These are phyloP conservation scores for Elongisporangium prolatum DNA, from an alignment of 352 stramenopile genomes.

Conservation along the genomic window DNA sequence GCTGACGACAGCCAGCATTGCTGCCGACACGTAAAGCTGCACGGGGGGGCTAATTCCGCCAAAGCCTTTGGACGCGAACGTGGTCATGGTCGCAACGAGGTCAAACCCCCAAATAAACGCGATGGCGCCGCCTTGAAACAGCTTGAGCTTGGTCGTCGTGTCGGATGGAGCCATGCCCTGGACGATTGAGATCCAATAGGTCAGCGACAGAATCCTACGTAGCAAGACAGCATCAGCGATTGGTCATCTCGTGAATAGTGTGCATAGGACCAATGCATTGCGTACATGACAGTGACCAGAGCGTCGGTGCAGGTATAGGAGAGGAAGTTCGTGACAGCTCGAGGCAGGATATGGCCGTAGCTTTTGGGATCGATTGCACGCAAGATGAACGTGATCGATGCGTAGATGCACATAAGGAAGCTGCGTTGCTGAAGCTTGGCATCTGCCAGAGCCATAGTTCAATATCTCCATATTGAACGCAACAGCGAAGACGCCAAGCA, in stretches of 20 bases:
- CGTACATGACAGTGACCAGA: constrained; percentile 29
- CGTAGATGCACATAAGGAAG: constrained; percentile 20
- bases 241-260: background rate
- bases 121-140: constrained; percentile 9
- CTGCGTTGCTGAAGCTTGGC: constrained; percentile 20
- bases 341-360: constrained; percentile 23
- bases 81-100: constrained; percentile 8
- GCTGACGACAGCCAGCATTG: constrained; percentile 25
- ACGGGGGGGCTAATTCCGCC: constrained; percentile 10
- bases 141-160: constrained; percentile 6
- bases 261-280: background rate
- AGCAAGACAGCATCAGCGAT: background rate
- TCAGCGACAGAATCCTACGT: constrained; percentile 20
- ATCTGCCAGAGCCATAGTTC: background rate
- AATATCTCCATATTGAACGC: background rate
- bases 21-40: constrained; percentile 19
- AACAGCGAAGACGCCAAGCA: background rate
- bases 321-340: constrained; percentile 15
- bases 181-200: constrained; percentile 26
- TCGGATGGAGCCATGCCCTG: constrained; percentile 12
- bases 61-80: constrained; percentile 18
- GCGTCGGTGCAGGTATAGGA: constrained; percentile 26
- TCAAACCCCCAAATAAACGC: constrained; percentile 14
- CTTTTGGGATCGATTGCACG: constrained; percentile 19
- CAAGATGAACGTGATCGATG: constrained; percentile 20